These are phyloP conservation scores for Aspergillus phoenicis DNA, from an alignment of 2,329 filamentous ascomycete genomes.

Conservation along the genomic window DNA sequence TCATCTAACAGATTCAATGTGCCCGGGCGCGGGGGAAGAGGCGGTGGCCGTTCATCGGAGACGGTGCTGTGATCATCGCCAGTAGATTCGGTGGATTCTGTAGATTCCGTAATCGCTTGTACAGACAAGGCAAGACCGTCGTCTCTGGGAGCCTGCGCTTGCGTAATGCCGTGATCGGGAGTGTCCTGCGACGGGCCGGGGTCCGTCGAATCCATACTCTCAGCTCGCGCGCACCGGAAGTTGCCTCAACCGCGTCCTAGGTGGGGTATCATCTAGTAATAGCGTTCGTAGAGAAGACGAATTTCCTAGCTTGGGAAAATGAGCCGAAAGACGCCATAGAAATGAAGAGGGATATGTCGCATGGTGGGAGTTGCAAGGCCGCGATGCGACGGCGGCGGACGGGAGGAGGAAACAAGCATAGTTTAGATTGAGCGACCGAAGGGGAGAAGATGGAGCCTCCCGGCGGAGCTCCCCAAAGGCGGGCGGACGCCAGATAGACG, in stretches of 20 bases:
- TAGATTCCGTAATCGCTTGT: constrained; percentile 11
- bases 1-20: constrained; percentile 41
- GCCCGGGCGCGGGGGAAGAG: constrained; percentile 51
- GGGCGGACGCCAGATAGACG: constrained; percentile 11
- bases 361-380: not conserved
- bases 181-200: constrained; percentile 10
- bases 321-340: not conserved
- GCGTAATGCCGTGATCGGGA: constrained; percentile 2
- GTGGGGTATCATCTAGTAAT: not conserved
- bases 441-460: constrained; percentile 1
- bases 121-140: constrained; percentile 13
- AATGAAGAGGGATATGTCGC: not conserved
- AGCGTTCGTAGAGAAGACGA: not conserved
- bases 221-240: constrained; percentile 16
- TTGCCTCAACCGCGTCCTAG: constrained; percentile 4
- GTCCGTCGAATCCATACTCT: constrained; percentile 17
- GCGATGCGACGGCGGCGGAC: not conserved
- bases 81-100: constrained; percentile 24
- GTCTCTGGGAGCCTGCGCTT: not conserved
- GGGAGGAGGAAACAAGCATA: constrained; percentile 2
- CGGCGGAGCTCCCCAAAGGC: constrained; percentile 5
- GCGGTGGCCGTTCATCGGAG: constrained; percentile 44
- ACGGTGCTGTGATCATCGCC: constrained; percentile 26
- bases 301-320: not conserved
- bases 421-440: not conserved